Base-by-base conservation (phyloP, 495 filamentous ascomycete species). In the Antarctomyces pellizariae region DNA sequence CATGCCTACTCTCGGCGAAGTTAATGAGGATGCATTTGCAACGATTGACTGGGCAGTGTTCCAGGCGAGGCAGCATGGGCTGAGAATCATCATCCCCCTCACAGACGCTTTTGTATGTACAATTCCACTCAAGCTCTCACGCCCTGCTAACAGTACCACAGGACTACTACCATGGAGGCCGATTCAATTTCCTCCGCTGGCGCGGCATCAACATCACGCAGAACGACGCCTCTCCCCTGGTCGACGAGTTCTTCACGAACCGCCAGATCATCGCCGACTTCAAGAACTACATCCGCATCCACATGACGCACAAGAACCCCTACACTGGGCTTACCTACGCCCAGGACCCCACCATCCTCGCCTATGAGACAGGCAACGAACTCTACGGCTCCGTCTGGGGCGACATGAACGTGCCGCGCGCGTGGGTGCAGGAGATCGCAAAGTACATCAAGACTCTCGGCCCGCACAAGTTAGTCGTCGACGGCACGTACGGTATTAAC, bases 121-220 rank as follows among this genome's bases (percentile, higher is more conserved):
- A 18, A 13, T n/a, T 14, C 8, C 14, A 13, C 21, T 12, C 9
- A 22, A 20, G 26, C 15, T 4, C 5, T 7, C 2, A 24, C 5
- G 9, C 9, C 7, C 7, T 17, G 13, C 18, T 35, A 10, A 35
- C 15, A 4, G 9, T n/a, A 16, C n/a, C 6, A 18, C 30, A 53
- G 44, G 58, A 63, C 35, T 64, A 64, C 28, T 65, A 64, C 36
- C 59, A 64, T 30, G 59, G 59, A 20, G 59, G 59, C n/a, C 63
- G 62, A 40, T 66, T 56, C 39, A 48, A 48, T 32, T 66, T 63
- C 42, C 48, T 64, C 13, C 51, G 61, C 16, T 64, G 51, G 48
- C 35, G 42, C 13, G 58, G 61, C 9, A 54, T 58, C 36, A 47
- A 62, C 32, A 53, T 63, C 24, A 50, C 39, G 4, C 41, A 46